Evolutionary conservation across 2,329 filamentous ascomycete genomes (phyloP), one percentile per base, ranked within the genome.

Genomic region (Tolypocladium amazonense): DNA sequence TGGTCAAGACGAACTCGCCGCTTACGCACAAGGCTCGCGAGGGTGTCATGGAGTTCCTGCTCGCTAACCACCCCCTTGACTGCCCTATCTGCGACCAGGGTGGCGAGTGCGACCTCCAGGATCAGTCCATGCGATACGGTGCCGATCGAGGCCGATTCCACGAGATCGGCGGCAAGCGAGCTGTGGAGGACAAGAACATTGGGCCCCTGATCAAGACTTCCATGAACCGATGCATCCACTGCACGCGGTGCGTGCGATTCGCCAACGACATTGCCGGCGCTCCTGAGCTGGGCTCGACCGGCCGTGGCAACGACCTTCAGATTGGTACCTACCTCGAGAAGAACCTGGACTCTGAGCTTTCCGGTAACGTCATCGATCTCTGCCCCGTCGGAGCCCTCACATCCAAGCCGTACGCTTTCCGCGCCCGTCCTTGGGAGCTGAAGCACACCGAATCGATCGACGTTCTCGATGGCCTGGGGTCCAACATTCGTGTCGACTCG

Each of bases 161-260:
- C 79, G 94, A 99, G 77, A 78, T 95, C 71, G 87, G 85, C 59
- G 94, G 94, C 77, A 99, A 99, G 84, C 90, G 94, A 80, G 94
- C 92, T 33, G 92, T 97, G 45, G 94, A 99, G 79, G 94, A 99
- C 77, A 99, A 99, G 84, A 97, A 99, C 76, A 97, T 99, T 70
- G 94, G 94, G 41, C 94, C 94, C 58, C 77, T 99, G 67, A 90
- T 99, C 79, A 99, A 99, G 85, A 99, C 94, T 4, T 99, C 94
- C 56, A 99, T 99, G 94, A 99, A 99, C 83, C 86, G 94, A 74
- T 99, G 94, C 77, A 99, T 99, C 71, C 94, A 99, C 81, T 99
- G 94, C 82, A 99, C 94, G 64, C 87, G 94, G 71, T 99, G 94
- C 77, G 86, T 99, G 68, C 92, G 94, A 72, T 99, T 99, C 77